These are phyloP conservation scores for Tylopilus felleus DNA, from an alignment of 768 basidiomycete species.

Conservation along the genomic window DNA sequence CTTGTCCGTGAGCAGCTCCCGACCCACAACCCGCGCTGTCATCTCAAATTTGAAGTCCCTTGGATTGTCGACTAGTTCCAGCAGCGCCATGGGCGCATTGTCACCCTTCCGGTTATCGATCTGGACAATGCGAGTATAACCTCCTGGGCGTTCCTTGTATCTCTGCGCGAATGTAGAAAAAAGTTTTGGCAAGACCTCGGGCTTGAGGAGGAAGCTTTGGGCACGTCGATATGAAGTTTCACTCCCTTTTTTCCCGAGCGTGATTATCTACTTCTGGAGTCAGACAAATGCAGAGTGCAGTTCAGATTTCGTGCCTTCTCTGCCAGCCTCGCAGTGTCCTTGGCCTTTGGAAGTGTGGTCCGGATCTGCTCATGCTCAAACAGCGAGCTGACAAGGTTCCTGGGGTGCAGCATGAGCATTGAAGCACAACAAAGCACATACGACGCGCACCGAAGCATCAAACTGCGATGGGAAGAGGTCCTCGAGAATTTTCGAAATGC, in stretches of 20 bases:
- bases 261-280: slow-evolving; percentile 64
- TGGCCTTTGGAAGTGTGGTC: slow-evolving; percentile 93
- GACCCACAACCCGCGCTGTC: slow-evolving; percentile 82
- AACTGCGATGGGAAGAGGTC: slow-evolving; percentile 86
- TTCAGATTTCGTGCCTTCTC: slow-evolving; percentile 64
- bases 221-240: slow-evolving; percentile 68
- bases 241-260: slow-evolving; percentile 83
- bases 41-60: slow-evolving; percentile 85
- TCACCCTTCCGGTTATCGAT: slow-evolving; percentile 89
- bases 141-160: slow-evolving; percentile 80
- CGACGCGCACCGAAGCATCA: slow-evolving; percentile 78
- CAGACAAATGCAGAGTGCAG: neutral
- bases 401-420: slow-evolving; percentile 29
- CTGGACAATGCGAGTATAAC: slow-evolving; percentile 93
- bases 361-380: slow-evolving; percentile 94
- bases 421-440: neutral
- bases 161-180: slow-evolving; percentile 77
- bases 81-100: slow-evolving; percentile 87
- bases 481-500: slow-evolving; percentile 91
- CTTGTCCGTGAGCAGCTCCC: slow-evolving; percentile 67
- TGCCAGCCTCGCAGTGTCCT: slow-evolving; percentile 85
- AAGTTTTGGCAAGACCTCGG: slow-evolving; percentile 71
- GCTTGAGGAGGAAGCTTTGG: slow-evolving; percentile 74
- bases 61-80: slow-evolving; percentile 95
- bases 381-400: slow-evolving; percentile 91